Base-by-base conservation (phyloP, 2,329 filamentous ascomycete species). In the Hypoxylon sp. region DNA sequence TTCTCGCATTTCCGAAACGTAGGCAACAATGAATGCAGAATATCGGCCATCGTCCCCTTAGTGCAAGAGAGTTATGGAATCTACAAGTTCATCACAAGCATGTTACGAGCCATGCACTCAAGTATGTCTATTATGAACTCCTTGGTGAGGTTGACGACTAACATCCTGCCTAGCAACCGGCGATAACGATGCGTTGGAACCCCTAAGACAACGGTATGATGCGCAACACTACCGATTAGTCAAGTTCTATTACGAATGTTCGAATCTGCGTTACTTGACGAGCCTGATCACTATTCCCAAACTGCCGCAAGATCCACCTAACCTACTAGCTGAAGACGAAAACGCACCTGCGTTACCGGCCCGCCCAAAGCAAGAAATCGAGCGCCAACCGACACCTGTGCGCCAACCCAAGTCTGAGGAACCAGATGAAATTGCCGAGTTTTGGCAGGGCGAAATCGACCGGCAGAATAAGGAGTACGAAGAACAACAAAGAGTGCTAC, bases 71-170 rank as follows among this genome's bases (percentile, higher is more conserved):
- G 94, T 79, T 99, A 98, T 81, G 96, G 96, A 52, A 98, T 99
- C 74, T 99, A 99, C 86, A 98, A 98, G 82, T 99, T 99, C 80
- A 94, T 98, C 72, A 99, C 96, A 0, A 99, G 96, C 91, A 99
- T 99, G 96, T 83, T 99, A 69, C 89, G 96, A 62, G 96, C 96
- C 15, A 98, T 99, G 94, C 95, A 99, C 79, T 95, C 93, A 2
- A 94, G 92, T 94, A 84, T 78, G 91, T 82, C 11, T 8, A 6
- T 8, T 21, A 7, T 27, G 31, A 4, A 47, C 13, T 51, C 13
- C 47, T 60, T 71, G 35, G 67, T 72, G 44, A 64, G 32, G 68
- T 70, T 57, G 70, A 52, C 31, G 50, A 27, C 72, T 79, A 67
- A 78, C 53, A 39, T 52, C 62, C 24, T 51, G 42, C 65, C 92